These are phyloP conservation scores for Cryptococcus sp. DNA, from an alignment of 1,284 basidiomycete genomes.

Conservation along the genomic window DNA sequence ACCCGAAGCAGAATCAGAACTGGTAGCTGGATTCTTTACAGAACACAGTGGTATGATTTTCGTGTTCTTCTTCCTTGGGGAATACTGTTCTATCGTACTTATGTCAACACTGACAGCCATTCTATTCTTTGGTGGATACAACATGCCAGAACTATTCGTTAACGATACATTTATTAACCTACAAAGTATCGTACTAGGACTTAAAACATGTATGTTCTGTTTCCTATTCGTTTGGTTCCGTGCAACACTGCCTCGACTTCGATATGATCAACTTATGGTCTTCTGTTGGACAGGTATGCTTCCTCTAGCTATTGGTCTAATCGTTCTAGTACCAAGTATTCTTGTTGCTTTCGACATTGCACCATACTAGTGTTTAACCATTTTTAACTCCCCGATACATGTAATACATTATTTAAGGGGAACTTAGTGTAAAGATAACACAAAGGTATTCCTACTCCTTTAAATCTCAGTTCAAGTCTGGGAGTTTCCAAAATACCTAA, in stretches of 20 bases:
- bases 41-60: slow-evolving; percentile 45
- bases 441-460: too few species aligned
- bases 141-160: slow-evolving; percentile 37
- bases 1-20: slow-evolving; percentile 44
- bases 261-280: slow-evolving; percentile 43
- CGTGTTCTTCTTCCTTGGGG: slow-evolving; percentile 46
- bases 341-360: slow-evolving; percentile 41
- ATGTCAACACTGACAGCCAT: slow-evolving; percentile 43
- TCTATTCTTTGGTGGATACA: slow-evolving; percentile 46
- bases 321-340: slow-evolving; percentile 41
- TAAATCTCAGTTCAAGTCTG: too few species aligned
- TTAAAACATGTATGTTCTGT: slow-evolving; percentile 45
- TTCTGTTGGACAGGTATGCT: slow-evolving; percentile 45
- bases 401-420: too few species aligned
- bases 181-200: slow-evolving; percentile 40
- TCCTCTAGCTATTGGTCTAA: slow-evolving; percentile 40
- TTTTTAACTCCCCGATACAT: too few species aligned
- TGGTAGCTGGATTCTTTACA: slow-evolving; percentile 37
- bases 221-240: slow-evolving; percentile 48
- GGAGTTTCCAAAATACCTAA: too few species aligned
- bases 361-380: slow-evolving; percentile 14
- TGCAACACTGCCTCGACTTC: slow-evolving; percentile 45
- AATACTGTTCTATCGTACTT: slow-evolving; percentile 45
- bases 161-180: slow-evolving; percentile 45
- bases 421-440: too few species aligned